phyloP scores from a whole-genome alignment of 192 early-diverging fungal species.

The Dimargaris xerosporica region DNA sequence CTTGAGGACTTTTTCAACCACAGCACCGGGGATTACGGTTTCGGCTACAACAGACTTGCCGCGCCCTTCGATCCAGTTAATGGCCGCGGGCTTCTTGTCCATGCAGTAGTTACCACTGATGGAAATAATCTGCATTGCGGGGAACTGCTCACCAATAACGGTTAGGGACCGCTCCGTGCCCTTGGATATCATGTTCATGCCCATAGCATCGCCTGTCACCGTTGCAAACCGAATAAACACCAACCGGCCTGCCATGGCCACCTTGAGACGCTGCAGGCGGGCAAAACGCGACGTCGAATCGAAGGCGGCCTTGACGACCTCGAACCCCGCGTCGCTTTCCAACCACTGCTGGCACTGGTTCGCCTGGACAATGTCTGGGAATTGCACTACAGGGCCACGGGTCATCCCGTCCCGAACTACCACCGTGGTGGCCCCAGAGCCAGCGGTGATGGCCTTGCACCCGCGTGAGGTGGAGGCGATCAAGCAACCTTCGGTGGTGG shows the following conservation, averaged over 20 bases:
- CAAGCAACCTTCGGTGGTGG: constrained; percentile 83
- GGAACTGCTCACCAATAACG: constrained; percentile 40
- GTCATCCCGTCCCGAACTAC: constrained; percentile 78
- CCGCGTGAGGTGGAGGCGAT: constrained; percentile 85
- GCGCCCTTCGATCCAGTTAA: constrained; percentile 96
- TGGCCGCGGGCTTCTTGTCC: constrained; percentile 90
- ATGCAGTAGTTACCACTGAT: constrained; percentile 90
- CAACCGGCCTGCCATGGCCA: constrained; percentile 64
- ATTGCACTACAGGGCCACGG: constrained; percentile 79
- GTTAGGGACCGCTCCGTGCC: constrained; percentile 74
- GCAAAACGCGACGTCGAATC: constrained; percentile 83
- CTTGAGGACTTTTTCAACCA: constrained; percentile 73
- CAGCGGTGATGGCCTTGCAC: constrained; percentile 83
- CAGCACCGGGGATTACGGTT: constrained; percentile 60
- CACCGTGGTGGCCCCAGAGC: constrained; percentile 70
- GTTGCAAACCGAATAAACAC: constrained; percentile 81
- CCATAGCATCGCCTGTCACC: constrained; percentile 91
- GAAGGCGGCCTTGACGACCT: constrained; percentile 55
- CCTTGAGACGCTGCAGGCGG: constrained; percentile 63
- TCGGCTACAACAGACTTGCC: constrained; percentile 85
- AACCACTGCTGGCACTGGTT: constrained; percentile 56
- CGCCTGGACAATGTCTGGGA: constrained; percentile 51
- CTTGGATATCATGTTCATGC: constrained; percentile 98
- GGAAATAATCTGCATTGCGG: constrained; percentile 61
- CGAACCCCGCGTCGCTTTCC: constrained; percentile 40